Percentiles rank a stretch among this genome's conserved stretches.
Conservation (phyloP, 2,329 filamentous ascomycete species). For the Cytospora mali region DNA sequence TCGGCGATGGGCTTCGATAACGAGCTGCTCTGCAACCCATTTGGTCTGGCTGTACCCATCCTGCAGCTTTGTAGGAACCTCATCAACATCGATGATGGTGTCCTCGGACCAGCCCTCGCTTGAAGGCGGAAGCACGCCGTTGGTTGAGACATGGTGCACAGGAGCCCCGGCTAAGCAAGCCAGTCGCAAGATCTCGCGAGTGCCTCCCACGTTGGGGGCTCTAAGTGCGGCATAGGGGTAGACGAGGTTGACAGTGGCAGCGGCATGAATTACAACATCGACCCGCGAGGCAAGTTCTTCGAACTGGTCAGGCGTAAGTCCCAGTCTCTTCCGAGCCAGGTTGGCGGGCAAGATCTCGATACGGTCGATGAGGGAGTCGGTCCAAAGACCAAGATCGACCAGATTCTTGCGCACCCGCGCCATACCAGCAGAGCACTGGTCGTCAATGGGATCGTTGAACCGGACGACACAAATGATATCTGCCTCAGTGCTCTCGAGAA, state of each 20-base stretch:
- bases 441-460: constrained; percentile 67
- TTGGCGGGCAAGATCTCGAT: constrained; percentile 77
- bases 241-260: constrained; percentile 77
- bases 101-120: constrained; percentile 72
- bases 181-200: constrained; percentile 71
- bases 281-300: constrained; percentile 65
- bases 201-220: constrained; percentile 77
- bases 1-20: constrained; percentile 67
- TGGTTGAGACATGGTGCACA: constrained; percentile 78
- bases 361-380: constrained; percentile 75
- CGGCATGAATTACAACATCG: constrained; percentile 76
- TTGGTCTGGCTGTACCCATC: constrained; percentile 82
- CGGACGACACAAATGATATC: constrained; percentile 74
- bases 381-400: constrained; percentile 78
- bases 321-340: constrained; percentile 67
- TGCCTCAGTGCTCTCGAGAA: constrained; percentile 69
- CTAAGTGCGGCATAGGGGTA: constrained; percentile 80
- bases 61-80: constrained; percentile 68
- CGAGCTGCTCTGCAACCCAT: constrained; percentile 78
- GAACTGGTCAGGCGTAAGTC: constrained; percentile 67
- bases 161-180: constrained; percentile 69
- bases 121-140: constrained; percentile 75
- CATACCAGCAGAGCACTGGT: constrained; percentile 67
- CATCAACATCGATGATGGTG: constrained; percentile 65
- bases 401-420: constrained; percentile 75